phyloP scores from a whole-genome alignment of 164 flowering plant species.

The Chloranthus sessilifolius region DNA sequence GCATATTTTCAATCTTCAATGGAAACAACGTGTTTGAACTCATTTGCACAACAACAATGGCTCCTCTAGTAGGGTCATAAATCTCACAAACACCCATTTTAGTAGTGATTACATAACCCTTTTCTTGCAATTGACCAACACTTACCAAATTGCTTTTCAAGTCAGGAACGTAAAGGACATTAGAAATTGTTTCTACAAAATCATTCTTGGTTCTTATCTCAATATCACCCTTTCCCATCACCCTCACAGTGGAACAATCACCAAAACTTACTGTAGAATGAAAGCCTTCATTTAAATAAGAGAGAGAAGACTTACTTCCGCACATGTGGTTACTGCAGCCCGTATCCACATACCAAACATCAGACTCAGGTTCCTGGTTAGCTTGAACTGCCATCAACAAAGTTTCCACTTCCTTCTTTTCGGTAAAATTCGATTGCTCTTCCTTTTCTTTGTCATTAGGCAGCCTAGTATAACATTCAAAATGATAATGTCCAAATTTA shows the following conservation, averaged over 20 bases:
- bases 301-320: constrained; percentile 8
- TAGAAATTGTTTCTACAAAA: constrained; percentile 14
- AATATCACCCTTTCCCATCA: constrained; percentile 23
- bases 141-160: constrained; percentile 12
- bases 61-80: constrained; percentile 12
- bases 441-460: constrained; percentile 7
- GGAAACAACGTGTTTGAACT: constrained; percentile 22
- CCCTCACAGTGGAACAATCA: constrained; percentile 12
- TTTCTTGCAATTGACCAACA: no score
- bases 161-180: constrained; percentile 11
- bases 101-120: constrained; percentile 3
- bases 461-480: constrained; percentile 7
- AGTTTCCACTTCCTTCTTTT: constrained; percentile 8
- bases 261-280: constrained; percentile 20
- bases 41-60: constrained; percentile 11
- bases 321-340: constrained; percentile 5
- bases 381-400: neutral
- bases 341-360: constrained; percentile 1
- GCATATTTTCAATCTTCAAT: constrained; percentile 12
- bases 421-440: constrained; percentile 2
- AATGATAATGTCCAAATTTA: constrained; percentile 3
- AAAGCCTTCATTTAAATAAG: no score
- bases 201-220: constrained; percentile 19
- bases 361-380: neutral
- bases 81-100: constrained; percentile 6